Conservation (phyloP, 2,329 filamentous ascomycete species). For the Neobulgaria alba region DNA sequence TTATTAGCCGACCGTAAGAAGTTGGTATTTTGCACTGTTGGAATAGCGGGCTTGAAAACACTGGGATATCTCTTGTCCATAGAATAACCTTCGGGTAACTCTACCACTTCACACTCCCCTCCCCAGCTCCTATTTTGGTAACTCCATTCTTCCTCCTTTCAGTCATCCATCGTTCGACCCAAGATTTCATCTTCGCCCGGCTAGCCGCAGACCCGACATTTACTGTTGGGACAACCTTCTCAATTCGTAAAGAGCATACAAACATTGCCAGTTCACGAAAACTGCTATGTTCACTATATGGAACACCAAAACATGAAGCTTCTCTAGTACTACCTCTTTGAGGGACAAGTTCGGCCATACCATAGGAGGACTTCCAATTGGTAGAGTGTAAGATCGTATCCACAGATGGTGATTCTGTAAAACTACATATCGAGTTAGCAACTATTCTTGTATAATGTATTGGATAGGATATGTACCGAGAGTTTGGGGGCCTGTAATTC, state of each 20-base stretch:
- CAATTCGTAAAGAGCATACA: conserved; percentile 76
- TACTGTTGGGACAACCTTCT: conserved; percentile 86
- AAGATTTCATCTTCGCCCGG: conserved; percentile 52
- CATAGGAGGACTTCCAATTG: conserved; percentile 67
- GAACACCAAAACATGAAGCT: conserved; percentile 84
- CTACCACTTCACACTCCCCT: conserved; percentile 25
- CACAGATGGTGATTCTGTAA: conserved; percentile 54
- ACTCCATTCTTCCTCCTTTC: conserved; percentile 50
- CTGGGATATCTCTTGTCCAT: too few species aligned
- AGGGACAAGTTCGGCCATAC: conserved; percentile 61
- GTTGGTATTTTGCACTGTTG: too few species aligned
- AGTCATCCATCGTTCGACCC: conserved; percentile 54
- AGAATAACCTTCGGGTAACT: too few species aligned
- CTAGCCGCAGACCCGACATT: conserved; percentile 59
- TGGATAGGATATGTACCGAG: conserved; percentile 34
- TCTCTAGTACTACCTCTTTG: conserved; percentile 78
- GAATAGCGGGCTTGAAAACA: too few species aligned
- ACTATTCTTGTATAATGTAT: background rate
- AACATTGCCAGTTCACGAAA: conserved; percentile 95
- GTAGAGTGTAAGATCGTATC: conserved; percentile 52
- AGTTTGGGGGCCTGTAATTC: conserved; percentile 73
- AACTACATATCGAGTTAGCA: conserved; percentile 18
- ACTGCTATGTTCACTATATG: conserved; percentile 91
- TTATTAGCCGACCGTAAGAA: too few species aligned
- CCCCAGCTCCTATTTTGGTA: conserved; percentile 28